These are phyloP conservation scores for Carpinus fangiana DNA, from an alignment of 306 rosid genomes.

Conservation along the genomic window DNA sequence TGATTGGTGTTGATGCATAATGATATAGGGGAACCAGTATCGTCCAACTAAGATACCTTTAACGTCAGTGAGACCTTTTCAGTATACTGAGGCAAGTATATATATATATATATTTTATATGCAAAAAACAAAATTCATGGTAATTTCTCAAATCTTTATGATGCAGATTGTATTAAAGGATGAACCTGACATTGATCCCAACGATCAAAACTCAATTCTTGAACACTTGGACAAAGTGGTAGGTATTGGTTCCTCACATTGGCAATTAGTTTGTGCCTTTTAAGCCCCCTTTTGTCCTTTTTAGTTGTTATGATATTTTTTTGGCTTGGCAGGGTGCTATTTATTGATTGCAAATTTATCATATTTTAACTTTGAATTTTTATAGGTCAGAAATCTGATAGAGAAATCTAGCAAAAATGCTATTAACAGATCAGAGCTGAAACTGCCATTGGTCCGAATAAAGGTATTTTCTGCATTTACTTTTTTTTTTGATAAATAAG, in stretches of 20 bases:
- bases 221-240: constrained; percentile 94
- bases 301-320: background rate
- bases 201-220: constrained; percentile 88
- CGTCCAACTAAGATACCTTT: constrained; percentile 97
- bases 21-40: constrained; percentile 83
- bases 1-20: constrained; percentile 29
- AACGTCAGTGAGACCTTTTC: constrained; percentile 90
- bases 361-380: constrained; percentile 21
- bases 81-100: constrained; percentile 72
- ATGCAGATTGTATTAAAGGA: constrained; percentile 82
- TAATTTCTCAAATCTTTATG: constrained; percentile 33
- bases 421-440: constrained; percentile 58
- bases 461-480: constrained; percentile 55
- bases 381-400: constrained; percentile 70
- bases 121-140: constrained; percentile 14
- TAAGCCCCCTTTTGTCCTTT: constrained; percentile 10
- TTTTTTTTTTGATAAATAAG: no score
- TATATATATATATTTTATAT: no score
- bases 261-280: constrained; percentile 3
- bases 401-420: constrained; percentile 67
- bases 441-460: constrained; percentile 88
- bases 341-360: constrained; percentile 24
- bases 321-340: background rate
- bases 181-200: constrained; percentile 78
- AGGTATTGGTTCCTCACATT: constrained; percentile 22